Percentiles rank a stretch among this genome's conserved stretches.
These are phyloP conservation scores for Ocimum tenuiflorum DNA, from an alignment of 257 asterid genomes.

Conservation along the genomic window DNA sequence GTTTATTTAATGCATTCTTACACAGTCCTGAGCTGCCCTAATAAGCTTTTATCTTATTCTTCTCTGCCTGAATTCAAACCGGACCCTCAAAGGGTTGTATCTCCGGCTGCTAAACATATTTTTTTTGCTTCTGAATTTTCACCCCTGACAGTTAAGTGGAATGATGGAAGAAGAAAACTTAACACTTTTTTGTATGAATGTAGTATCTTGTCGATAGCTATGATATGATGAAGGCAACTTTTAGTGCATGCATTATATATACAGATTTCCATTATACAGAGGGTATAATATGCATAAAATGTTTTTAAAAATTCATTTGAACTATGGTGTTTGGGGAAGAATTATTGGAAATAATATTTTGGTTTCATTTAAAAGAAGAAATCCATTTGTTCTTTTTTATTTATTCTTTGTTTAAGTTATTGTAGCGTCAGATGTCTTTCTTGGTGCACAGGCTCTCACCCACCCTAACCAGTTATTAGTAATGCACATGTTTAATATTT, in stretches of 20 bases:
- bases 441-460: not conserved
- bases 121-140: not conserved
- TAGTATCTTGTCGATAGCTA: conserved; percentile 1
- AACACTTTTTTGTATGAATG: not conserved
- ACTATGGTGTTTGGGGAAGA: not conserved
- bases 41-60: no score
- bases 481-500: not conserved
- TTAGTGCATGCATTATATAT: not conserved
- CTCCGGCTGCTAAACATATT: no score
- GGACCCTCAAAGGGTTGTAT: no score
- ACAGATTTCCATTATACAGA: not conserved
- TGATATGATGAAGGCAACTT: not conserved
- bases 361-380: not conserved
- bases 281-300: not conserved
- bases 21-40: no score
- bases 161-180: not conserved
- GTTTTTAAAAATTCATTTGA: not conserved
- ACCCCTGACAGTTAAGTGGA: not conserved
- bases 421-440: not conserved
- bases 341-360: not conserved
- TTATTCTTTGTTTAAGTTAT: not conserved
- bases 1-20: no score
- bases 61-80: no score
- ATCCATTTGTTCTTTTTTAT: not conserved
- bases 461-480: not conserved